Base-by-base conservation (phyloP, 2,329 filamentous ascomycete genomes). In the Cryphonectria nitschkei region DNA sequence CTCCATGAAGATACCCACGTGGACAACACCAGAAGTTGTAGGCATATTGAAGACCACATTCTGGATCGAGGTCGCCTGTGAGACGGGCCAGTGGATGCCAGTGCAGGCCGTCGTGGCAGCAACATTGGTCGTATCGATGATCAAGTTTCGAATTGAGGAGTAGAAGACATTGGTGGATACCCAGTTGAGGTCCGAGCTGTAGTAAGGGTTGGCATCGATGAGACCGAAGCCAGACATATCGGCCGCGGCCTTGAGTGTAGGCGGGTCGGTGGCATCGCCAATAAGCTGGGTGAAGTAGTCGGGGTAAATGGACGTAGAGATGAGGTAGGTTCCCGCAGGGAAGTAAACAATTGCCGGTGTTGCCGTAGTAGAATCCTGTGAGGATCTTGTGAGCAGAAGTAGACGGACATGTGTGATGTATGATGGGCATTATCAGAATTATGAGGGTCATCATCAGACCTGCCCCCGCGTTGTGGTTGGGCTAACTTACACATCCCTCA, bases 261-360 rank as follows among this genome's bases (percentile, higher is more conserved):
- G 83, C 70, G 86, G 83, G 71, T 85, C 79, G 29, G 83, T 84
- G 13, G 91, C 88, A 79, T 95, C 91, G 56, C 92, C 93, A 41
- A 94, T 86, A 73, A 96, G 85, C 79, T 93, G 91, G 1, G 93
- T 94, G 78, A 94, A 93, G 82, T 95, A 96, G 80, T 90, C 90
- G 77, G 92, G 89, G 58, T 92, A 81, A 72, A 96, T 89, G 7
- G 93, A 91, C 73, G 84, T 85, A 66, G 88, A 91, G 72, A 95
- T 89, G 6, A 90, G 76, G 77, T 95, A 96, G 2, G 90, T 94
- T 56, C 82, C 82, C 2, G 80, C 75, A 16, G 82, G 82, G 73
- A 84, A 84, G 74, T 84, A 84, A 22, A 84, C 80, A 41, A 84
- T 75, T 8, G 81, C 82, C 26, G 81, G 81, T 11, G 79, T 83